Evolutionary conservation across 169 alveolate species (phyloP).

Genomic region (Babesia sp.): DNA sequence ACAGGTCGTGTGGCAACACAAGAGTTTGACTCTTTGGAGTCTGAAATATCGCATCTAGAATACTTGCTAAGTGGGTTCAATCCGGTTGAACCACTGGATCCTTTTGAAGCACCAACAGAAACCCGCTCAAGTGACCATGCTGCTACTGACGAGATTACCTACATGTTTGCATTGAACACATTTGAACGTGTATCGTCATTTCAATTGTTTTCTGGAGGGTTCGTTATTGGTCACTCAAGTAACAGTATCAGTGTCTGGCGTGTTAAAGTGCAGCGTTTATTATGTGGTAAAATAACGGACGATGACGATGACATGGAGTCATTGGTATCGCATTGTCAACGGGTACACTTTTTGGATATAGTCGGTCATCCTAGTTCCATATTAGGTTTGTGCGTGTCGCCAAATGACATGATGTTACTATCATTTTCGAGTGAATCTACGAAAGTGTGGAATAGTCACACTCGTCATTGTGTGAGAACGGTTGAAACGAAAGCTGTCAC

Average conservation of each 20-base stretch:
- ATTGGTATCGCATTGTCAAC: slow-evolving; percentile 13
- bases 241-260: slow-evolving; percentile 42
- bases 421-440: slow-evolving; percentile 16
- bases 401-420: slow-evolving; percentile 22
- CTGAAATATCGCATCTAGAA: slow-evolving; percentile 26
- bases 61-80: slow-evolving; percentile 21
- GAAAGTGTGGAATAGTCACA: slow-evolving; percentile 37
- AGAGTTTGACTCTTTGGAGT: slow-evolving; percentile 17
- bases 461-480: slow-evolving; percentile 26
- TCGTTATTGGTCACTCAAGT: slow-evolving; percentile 30
- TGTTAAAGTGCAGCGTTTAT: slow-evolving; percentile 40
- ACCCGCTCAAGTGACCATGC: slow-evolving; percentile 37
- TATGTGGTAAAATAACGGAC: slow-evolving; percentile 8
- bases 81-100: slow-evolving; percentile 1
- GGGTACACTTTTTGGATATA: slow-evolving; percentile 29
- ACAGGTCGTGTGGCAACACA: slow-evolving; percentile 14
- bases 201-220: slow-evolving; percentile 6
- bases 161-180: slow-evolving; percentile 55
- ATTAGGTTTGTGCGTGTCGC: slow-evolving; percentile 53
- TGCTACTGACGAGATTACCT: slow-evolving; percentile 54
- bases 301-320: slow-evolving; percentile 24
- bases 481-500: slow-evolving; percentile 19
- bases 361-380: slow-evolving; percentile 59
- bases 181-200: slow-evolving; percentile 35
- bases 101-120: background rate